A percentile compares a stretch with the other conserved stretches of the same genome.
These are phyloP conservation scores for Capniomyces stellatus DNA, from an alignment of 371 early-diverging fungal species.

Conservation along the genomic window DNA sequence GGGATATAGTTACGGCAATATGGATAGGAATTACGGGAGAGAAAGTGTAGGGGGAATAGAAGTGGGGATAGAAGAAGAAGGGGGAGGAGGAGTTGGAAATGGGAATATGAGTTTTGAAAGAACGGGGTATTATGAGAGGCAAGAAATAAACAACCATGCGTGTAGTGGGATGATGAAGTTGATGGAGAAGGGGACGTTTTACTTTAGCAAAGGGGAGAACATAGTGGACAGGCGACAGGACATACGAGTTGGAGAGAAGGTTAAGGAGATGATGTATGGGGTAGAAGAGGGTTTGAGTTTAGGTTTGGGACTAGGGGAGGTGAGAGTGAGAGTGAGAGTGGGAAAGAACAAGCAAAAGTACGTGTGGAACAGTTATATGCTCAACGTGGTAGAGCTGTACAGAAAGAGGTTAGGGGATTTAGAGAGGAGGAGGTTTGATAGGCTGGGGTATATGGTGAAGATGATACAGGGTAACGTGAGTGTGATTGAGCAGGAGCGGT, in stretches of 20 bases:
- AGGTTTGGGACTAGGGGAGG: slow-evolving; percentile 6
- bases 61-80: neutral
- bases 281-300: neutral
- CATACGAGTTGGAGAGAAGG: slow-evolving; percentile 4
- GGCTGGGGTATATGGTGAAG: slow-evolving; percentile 45
- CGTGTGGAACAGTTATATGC: slow-evolving; percentile 75
- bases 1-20: neutral
- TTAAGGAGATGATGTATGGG: neutral
- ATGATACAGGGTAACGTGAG: slow-evolving; percentile 24
- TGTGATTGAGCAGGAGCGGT: slow-evolving; percentile 5
- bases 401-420: slow-evolving; percentile 41
- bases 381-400: slow-evolving; percentile 56
- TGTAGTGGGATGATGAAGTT: slow-evolving; percentile 21
- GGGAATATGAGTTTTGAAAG: neutral
- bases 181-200: slow-evolving; percentile 50
- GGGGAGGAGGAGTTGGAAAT: neutral
- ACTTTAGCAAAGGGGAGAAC: slow-evolving; percentile 56
- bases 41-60: neutral
- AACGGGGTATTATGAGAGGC: neutral
- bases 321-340: slow-evolving; percentile 4
- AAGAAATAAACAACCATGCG: slow-evolving; percentile 9
- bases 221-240: slow-evolving; percentile 46
- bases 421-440: slow-evolving; percentile 45
- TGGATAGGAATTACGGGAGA: neutral
- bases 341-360: slow-evolving; percentile 40